Percentiles rank a stretch among this genome's conserved stretches.
phyloP scores from a whole-genome alignment of 106 monocot species.

The Dendrobium chrysotoxum region DNA sequence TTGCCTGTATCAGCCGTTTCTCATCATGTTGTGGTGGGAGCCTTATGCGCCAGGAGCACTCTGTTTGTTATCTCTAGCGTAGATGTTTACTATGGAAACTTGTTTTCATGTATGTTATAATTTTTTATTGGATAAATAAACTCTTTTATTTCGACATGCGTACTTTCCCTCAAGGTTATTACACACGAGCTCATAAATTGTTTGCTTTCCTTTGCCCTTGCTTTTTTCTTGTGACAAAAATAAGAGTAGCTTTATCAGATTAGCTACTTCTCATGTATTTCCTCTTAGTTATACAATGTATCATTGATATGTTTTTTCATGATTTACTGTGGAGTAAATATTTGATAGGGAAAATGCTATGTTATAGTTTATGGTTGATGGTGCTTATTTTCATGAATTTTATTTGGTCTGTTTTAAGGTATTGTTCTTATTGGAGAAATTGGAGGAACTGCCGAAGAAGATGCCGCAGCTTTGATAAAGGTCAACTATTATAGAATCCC shows the following conservation, averaged over 20 bases:
- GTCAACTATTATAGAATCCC: constrained; percentile 17
- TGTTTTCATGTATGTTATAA: not conserved
- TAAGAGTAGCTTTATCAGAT: not conserved
- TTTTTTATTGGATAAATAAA: not conserved
- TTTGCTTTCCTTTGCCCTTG: not conserved
- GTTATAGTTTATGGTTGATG: not conserved
- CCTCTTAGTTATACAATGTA: not conserved
- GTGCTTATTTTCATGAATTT: not conserved
- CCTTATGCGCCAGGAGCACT: not conserved
- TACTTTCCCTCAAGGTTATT: not conserved
- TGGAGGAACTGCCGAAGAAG: constrained; percentile 98
- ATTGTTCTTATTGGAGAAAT: constrained; percentile 99
- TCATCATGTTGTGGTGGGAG: too few species aligned
- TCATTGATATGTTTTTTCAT: not conserved
- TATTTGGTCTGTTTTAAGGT: constrained; percentile 32
- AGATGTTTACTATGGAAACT: not conserved
- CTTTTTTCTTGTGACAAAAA: constrained; percentile 1
- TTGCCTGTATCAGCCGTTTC: not conserved
- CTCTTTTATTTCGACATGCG: not conserved
- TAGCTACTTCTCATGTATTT: not conserved
- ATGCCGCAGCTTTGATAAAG: constrained; percentile 93
- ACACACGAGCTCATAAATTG: not conserved
- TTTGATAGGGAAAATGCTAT: not conserved
- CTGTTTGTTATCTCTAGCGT: not conserved
- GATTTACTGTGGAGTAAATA: not conserved